Percentiles rank a stretch among this genome's conserved stretches.
Evolutionary conservation across 108 stramenopile genomes (phyloP).

Genomic region (Skeletonema potamos): DNA sequence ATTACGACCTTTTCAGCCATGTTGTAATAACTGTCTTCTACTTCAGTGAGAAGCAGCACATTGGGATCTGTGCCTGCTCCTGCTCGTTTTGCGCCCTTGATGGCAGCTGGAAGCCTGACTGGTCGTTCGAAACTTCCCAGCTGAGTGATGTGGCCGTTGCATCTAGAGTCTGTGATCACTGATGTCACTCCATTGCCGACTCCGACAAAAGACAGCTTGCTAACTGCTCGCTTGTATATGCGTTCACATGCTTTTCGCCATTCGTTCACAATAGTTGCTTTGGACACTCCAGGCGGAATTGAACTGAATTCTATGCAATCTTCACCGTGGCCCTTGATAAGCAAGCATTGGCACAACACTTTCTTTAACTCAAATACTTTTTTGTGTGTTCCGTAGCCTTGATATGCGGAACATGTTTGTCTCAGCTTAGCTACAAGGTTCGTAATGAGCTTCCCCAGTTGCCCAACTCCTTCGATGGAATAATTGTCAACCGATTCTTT

Average conservation of each 20-base stretch:
- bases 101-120: slow-evolving; percentile 83
- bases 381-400: neutral
- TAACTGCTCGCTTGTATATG: slow-evolving; percentile 64
- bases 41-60: slow-evolving; percentile 48
- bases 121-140: slow-evolving; percentile 77
- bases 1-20: slow-evolving; percentile 71
- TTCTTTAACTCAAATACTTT: slow-evolving; percentile 20
- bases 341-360: slow-evolving; percentile 39
- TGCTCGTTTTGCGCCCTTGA: slow-evolving; percentile 75
- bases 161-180: slow-evolving; percentile 72
- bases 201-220: slow-evolving; percentile 33
- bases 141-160: slow-evolving; percentile 81
- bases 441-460: slow-evolving; percentile 19
- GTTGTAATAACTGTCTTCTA: slow-evolving; percentile 66
- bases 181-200: slow-evolving; percentile 62
- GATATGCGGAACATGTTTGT: slow-evolving; percentile 2
- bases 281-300: slow-evolving; percentile 12
- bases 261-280: slow-evolving; percentile 41
- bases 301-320: slow-evolving; percentile 36
- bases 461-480: slow-evolving; percentile 10
- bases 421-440: slow-evolving; percentile 31
- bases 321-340: slow-evolving; percentile 63
- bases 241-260: slow-evolving; percentile 81
- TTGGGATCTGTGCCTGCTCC: slow-evolving; percentile 55
- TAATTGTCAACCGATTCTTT: neutral